A percentile compares a stretch with the other conserved stretches of the same genome.
Evolutionary conservation across 768 basidiomycete genomes (phyloP).

Genomic region (Albatrellus ellisii): DNA sequence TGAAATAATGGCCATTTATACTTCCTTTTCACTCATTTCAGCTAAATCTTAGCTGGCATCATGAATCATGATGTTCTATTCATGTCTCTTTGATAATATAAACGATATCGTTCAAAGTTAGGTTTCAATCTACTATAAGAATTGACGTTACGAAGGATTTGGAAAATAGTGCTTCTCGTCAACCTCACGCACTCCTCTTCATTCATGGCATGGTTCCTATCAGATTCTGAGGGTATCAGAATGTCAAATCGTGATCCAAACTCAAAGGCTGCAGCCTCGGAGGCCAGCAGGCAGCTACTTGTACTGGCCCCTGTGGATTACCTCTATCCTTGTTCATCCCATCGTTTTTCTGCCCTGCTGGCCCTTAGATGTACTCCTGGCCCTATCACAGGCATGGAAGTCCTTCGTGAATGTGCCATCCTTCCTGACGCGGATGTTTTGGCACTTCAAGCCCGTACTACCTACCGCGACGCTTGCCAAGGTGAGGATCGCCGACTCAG

Average conservation of each 20-base stretch:
- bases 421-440: conserved; percentile 71
- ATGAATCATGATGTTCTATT: no score
- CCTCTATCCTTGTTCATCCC: conserved; percentile 56
- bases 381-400: conserved; percentile 46
- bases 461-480: conserved; percentile 66
- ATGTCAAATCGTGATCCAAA: conserved; percentile 54
- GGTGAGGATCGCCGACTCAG: conserved; percentile 70
- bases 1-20: no score
- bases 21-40: no score
- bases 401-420: conserved; percentile 77
- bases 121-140: no score
- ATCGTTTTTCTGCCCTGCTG: neutral
- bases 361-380: neutral
- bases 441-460: conserved; percentile 66
- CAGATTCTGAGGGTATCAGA: conserved; percentile 68
- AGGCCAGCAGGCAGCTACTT: conserved; percentile 55
- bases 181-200: no score
- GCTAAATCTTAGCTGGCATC: no score
- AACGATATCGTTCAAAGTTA: no score
- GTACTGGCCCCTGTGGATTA: no score
- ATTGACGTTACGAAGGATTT: no score
- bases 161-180: no score
- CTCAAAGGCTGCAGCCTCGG: conserved; percentile 64
- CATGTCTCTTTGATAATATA: no score
- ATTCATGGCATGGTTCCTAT: no score